Evolutionary conservation across 2,329 filamentous ascomycete species (phyloP).

Genomic region (Fusarium sp.): DNA sequence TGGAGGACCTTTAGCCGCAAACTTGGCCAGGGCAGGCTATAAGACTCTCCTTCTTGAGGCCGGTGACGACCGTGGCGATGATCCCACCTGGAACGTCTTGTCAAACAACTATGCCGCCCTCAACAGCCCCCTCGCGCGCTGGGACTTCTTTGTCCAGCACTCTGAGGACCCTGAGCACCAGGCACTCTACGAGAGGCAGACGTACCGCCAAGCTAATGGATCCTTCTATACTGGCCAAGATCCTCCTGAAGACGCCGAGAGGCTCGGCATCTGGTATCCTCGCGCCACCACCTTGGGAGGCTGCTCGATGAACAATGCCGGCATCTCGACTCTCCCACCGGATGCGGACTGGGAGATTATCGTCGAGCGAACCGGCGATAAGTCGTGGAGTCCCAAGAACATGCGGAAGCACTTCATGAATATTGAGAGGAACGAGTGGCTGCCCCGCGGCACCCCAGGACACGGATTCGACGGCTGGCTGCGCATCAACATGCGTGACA

Average conservation of each 20-base stretch:
- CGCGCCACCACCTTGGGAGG: neutral
- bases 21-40: neutral
- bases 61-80: neutral
- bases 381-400: neutral
- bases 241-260: neutral
- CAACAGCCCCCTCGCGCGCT: neutral
- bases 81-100: neutral
- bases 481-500: neutral
- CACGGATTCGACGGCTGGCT: neutral
- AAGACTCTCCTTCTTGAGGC: neutral
- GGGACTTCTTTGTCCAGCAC: neutral
- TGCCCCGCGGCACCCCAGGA: neutral
- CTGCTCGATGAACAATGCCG: neutral
- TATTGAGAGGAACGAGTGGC: neutral
- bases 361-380: neutral
- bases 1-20: neutral
- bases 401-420: neutral
- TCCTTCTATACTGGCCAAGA: neutral
- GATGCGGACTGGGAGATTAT: neutral
- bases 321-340: neutral
- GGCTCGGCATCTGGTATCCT: slow-evolving; percentile 1
- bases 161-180: neutral
- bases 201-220: neutral
- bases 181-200: neutral
- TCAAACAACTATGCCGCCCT: neutral